phyloP scores from a whole-genome alignment of 306 rosid species.

The Vigna nakashimae region DNA sequence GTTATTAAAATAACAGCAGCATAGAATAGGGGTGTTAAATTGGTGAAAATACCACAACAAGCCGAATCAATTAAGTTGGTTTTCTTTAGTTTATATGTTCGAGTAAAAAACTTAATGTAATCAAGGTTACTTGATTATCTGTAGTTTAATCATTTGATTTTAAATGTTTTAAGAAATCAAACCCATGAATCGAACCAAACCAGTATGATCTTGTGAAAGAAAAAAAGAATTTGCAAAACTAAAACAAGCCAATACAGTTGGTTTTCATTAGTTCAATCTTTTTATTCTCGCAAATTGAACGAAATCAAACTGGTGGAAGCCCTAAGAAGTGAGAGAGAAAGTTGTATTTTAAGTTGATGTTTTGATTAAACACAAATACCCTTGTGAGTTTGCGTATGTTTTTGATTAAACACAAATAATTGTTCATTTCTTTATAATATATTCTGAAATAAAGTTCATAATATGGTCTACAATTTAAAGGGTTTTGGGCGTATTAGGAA shows the following conservation, averaged over 20 bases:
- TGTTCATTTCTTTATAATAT: neutral
- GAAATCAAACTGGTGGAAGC: neutral
- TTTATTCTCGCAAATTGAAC: neutral
- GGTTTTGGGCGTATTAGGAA: neutral
- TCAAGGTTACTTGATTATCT: neutral
- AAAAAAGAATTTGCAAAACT: neutral
- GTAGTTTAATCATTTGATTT: neutral
- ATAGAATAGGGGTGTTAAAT: neutral
- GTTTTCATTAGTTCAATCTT: neutral
- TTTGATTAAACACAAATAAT: constrained; percentile 10
- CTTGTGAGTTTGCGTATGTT: constrained; percentile 20
- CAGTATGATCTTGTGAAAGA: neutral
- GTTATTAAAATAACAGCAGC: neutral
- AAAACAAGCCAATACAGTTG: neutral
- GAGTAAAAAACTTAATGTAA: no score
- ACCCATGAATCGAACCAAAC: neutral
- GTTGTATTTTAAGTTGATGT: neutral
- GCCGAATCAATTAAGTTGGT: neutral
- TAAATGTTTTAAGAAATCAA: neutral
- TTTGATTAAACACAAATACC: constrained; percentile 1
- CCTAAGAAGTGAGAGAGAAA: neutral
- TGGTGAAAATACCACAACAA: neutral
- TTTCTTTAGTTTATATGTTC: neutral
- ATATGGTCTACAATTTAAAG: constrained; percentile 10
- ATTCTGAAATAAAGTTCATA: no score